phyloP scores from a whole-genome alignment of 1,284 basidiomycete genomes.

The Sanghuangporus baumii region DNA sequence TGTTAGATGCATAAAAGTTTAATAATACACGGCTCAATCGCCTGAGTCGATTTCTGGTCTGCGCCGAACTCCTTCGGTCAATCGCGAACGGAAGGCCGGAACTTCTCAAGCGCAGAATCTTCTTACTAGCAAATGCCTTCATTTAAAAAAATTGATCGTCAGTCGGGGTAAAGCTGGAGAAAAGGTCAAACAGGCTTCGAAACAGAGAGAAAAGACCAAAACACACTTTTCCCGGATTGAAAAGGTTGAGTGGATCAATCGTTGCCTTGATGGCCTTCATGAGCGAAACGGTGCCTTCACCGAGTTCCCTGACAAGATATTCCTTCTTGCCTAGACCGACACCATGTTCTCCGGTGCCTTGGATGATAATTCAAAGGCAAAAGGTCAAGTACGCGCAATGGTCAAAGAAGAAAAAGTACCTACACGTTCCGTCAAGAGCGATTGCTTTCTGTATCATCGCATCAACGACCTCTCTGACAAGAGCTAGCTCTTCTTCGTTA shows the following conservation, averaged over 20 bases:
- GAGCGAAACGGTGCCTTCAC: slow-evolving; percentile 67
- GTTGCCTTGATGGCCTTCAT: slow-evolving; percentile 76
- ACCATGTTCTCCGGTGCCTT: slow-evolving; percentile 56
- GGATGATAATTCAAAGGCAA: slow-evolving; percentile 10
- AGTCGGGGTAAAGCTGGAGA: too few relatives aligned
- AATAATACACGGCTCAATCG: too few relatives aligned
- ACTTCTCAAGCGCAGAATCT: too few relatives aligned
- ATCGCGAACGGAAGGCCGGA: too few relatives aligned
- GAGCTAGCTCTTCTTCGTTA: slow-evolving; percentile 51
- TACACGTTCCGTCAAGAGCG: slow-evolving; percentile 68
- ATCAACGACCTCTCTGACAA: slow-evolving; percentile 56
- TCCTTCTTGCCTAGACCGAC: slow-evolving; percentile 78
- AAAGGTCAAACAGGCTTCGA: too few relatives aligned
- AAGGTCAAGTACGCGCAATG: background rate
- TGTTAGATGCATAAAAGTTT: too few relatives aligned
- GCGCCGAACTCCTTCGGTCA: too few relatives aligned
- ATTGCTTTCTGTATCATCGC: slow-evolving; percentile 64
- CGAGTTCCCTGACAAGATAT: slow-evolving; percentile 70
- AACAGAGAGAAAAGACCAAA: background rate
- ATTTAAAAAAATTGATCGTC: too few relatives aligned
- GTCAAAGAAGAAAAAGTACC: slow-evolving; percentile 23
- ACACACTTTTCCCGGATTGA: slow-evolving; percentile 77
- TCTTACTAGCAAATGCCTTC: too few relatives aligned
- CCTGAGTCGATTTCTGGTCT: too few relatives aligned
- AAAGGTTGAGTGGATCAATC: slow-evolving; percentile 70